Base-by-base conservation (phyloP, 2,329 filamentous ascomycete genomes). In the Fusarium newnesense region DNA sequence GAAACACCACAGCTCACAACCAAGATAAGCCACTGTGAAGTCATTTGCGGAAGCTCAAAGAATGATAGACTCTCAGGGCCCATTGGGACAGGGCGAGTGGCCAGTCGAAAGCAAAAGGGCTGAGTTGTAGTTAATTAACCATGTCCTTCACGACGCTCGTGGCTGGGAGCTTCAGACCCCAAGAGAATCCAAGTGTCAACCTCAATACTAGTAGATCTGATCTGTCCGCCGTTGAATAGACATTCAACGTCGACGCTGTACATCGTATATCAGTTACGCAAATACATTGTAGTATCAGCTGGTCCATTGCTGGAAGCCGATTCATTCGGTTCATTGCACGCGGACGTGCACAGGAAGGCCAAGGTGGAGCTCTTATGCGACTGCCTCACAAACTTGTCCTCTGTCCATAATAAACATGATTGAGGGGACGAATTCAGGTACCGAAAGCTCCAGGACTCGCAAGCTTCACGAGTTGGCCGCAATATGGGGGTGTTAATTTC, bases 101-200 rank as follows among this genome's bases (percentile, higher is more conserved):
- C 49, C 54, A 64, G 62, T 62, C 65, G 53, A 60, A 21, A 72
- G 36, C 67, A 70, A 68, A 75, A 69, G 75, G 75, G 64, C 71
- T 75, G 71, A 69, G 73, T 56, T 69, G 57, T 47, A 56, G 54
- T 70, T 64, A 46, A 69, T 76, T 70, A 60, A 73, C 49, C 61
- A 72, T 71, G 53, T 49, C 54, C 60, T 60, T 50, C 40, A 32
- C 40, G 12, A 30, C 54, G 44, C 59, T 64, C 60, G 67, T 76
- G 68, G 68, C 70, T 76, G 70, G 49, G 74, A 76, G 70, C 70
- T 70, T 73, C 59, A 58, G 53, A 50, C 43, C 59, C 61, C 30
- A 59, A n/a, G 43, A 61, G 47, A 65, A 70, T 70, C 67, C 75
- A 69, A 68, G 66, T 72, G 74, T 63, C 70, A 63, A 68, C 62